These are phyloP conservation scores for Carex myosuroides DNA, from an alignment of 176 grass and related monocot species.

Conservation along the genomic window DNA sequence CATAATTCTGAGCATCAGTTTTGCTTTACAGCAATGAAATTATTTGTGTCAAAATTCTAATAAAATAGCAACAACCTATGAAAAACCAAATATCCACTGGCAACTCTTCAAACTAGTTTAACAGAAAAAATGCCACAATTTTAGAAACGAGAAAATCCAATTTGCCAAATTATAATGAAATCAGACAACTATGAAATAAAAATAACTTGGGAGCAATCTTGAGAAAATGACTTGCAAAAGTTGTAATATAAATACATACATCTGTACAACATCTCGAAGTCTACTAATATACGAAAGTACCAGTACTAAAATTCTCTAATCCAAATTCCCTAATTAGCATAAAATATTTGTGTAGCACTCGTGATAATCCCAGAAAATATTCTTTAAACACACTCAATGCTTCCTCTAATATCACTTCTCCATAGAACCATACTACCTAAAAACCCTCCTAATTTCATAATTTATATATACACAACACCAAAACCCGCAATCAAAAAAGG, in stretches of 20 bases:
- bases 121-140: neutral
- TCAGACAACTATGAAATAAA: neutral
- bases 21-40: neutral
- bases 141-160: neutral
- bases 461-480: constrained; percentile 17
- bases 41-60: neutral
- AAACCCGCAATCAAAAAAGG: constrained; percentile 36
- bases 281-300: constrained; percentile 1
- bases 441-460: constrained; percentile 1
- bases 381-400: constrained; percentile 1
- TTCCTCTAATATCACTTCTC: neutral
- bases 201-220: neutral
- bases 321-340: neutral
- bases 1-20: neutral
- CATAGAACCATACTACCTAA: neutral
- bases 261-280: neutral
- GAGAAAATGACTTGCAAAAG: neutral
- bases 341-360: neutral
- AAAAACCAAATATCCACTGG: neutral
- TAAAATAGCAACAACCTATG: neutral
- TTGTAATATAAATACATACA: neutral
- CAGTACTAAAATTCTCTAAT: neutral
- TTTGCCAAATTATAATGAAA: neutral
- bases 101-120: neutral
- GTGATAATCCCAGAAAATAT: neutral